phyloP scores from a whole-genome alignment of 768 basidiomycete species.

The Pisolithus marmoratus region DNA sequence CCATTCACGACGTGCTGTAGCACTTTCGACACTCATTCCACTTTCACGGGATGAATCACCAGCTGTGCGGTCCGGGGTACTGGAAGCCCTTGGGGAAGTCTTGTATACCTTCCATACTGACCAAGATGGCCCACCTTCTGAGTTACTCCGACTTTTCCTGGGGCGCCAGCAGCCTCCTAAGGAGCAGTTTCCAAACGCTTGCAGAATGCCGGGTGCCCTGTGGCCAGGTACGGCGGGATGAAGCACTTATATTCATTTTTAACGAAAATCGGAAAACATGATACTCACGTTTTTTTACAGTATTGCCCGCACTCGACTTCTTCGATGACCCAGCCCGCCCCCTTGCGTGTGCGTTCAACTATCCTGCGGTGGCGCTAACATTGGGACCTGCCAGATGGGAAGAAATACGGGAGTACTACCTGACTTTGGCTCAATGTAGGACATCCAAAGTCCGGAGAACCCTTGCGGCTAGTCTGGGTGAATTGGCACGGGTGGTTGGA shows the following conservation, averaged over 20 bases:
- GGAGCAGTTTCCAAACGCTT: conserved; percentile 30
- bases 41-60: conserved; percentile 60
- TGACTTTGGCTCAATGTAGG: conserved; percentile 54
- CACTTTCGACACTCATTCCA: conserved; percentile 56
- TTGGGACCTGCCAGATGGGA: conserved; percentile 73
- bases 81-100: conserved; percentile 88
- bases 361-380: conserved; percentile 84
- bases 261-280: neutral
- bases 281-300: conserved; percentile 14
- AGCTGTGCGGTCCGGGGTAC: conserved; percentile 69
- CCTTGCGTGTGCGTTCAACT: conserved; percentile 82
- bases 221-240: conserved; percentile 13
- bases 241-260: neutral
- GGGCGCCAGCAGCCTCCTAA: conserved; percentile 46
- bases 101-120: conserved; percentile 74
- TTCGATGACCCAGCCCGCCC: conserved; percentile 66
- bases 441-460: conserved; percentile 66
- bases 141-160: conserved; percentile 73
- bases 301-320: conserved; percentile 35
- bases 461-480: conserved; percentile 83
- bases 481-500: conserved; percentile 82
- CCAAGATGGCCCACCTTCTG: conserved; percentile 58
- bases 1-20: conserved; percentile 53
- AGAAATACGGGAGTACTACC: conserved; percentile 64
- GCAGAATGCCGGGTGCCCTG: conserved; percentile 5